Evolutionary conservation across 129 eudicot genomes (phyloP), one percentile per base, ranked within the genome.

Genomic region (Ambrosia artemisiifolia): DNA sequence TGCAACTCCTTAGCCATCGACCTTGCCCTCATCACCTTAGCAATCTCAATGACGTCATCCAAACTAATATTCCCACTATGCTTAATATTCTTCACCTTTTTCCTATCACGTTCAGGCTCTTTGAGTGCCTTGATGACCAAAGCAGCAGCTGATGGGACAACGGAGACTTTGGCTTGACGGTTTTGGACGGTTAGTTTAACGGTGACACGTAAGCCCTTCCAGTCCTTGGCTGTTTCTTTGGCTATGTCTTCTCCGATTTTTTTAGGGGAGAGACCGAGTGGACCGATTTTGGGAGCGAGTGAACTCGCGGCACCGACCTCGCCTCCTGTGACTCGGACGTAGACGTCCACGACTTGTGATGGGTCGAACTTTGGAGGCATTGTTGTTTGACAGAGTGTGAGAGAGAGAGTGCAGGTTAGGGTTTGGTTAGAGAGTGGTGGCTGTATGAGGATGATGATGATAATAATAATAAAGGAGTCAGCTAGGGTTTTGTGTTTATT

Each of bases 361-460:
- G 86, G 86, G 62, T 82, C 80, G 77, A 82, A 73, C 73, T 73
- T 82, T 0, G 86, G 86, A 63, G 86, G 86, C 86, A 82, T 82
- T 9, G 51, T 75, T 42, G 79, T 2, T 1, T 32, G 65, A 43
- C 60, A 78, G 46, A 6, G 72, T n/a, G 32, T 42, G 78, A 44
- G 54, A 49, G 67, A 13, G 5, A 44, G 69, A 11, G 17, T 14
- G 10, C 8, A 6, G 54, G 36, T 38, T 55, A 36, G 63, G 64
- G 75, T 53, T 70, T 36, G 11, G 36, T 34, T 4, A 0, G 35
- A 40, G 11, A 7, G 44, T 40, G 11, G 28, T 24, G 28, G 28
- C 28, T 3, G 44, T 40, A 10, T 7, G 44, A 6, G 7, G 44
- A 6, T 2, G 9, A 40, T 40, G 44, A 10, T 40, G 44, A 24